Percentiles rank a stretch among this genome's conserved stretches.
Conservation (phyloP, 2,329 filamentous ascomycete genomes). For the Macrophomina tecta region DNA sequence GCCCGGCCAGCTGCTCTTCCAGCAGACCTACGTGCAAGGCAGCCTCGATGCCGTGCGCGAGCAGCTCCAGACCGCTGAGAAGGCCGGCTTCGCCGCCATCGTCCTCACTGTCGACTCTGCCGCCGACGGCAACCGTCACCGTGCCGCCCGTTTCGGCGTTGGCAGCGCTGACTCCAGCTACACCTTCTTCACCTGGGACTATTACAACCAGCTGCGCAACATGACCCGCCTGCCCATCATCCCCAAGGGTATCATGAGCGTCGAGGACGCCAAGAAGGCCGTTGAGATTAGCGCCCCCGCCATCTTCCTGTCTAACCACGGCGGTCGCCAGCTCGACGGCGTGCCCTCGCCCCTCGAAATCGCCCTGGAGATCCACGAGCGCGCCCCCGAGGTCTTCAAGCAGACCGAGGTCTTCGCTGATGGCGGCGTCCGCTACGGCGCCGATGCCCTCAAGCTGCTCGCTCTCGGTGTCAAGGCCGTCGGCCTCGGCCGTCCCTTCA, state of each 20-base stretch:
- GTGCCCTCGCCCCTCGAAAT: constrained; percentile 74
- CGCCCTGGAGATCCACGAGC: constrained; percentile 75
- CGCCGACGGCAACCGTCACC: constrained; percentile 46
- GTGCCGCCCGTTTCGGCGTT: constrained; percentile 42
- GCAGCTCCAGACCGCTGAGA: constrained; percentile 42
- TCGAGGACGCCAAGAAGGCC: constrained; percentile 46
- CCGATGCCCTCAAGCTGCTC: constrained; percentile 47
- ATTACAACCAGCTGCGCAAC: constrained; percentile 43
- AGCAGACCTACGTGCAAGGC: constrained; percentile 48
- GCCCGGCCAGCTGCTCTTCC: constrained; percentile 46
- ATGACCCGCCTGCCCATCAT: constrained; percentile 48
- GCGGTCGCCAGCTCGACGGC: constrained; percentile 50
- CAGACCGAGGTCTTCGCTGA: constrained; percentile 49
- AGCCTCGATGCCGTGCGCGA: constrained; percentile 39
- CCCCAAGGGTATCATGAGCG: constrained; percentile 49
- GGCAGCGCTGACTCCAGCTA: constrained; percentile 40
- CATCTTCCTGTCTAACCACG: constrained; percentile 51
- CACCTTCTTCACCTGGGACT: constrained; percentile 42
- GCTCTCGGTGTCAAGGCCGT: constrained; percentile 48
- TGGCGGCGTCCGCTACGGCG: constrained; percentile 48
- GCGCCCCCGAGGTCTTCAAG: constrained; percentile 47
- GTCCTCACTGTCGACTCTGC: constrained; percentile 51
- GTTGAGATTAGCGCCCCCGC: constrained; percentile 45
- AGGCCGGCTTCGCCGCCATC: constrained; percentile 47
- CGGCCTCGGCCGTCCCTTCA: constrained; percentile 56